Percentiles rank a stretch among this genome's conserved stretches.
These are phyloP conservation scores for Bjerkandera adusta DNA, from an alignment of 1,284 basidiomycete species.

Conservation along the genomic window DNA sequence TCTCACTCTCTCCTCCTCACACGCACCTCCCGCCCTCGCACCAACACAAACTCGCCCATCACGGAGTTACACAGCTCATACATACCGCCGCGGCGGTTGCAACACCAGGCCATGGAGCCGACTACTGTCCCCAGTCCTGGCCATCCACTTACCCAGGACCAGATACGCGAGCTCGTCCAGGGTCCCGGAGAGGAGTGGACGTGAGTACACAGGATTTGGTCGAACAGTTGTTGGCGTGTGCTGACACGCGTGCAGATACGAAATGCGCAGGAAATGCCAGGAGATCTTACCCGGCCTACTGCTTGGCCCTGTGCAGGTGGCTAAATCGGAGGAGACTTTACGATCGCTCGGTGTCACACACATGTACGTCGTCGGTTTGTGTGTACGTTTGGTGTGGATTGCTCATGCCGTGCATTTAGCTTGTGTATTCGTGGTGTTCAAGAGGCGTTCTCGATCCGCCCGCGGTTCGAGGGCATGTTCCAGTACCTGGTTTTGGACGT, in stretches of 20 bases:
- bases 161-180: slow-evolving; percentile 63
- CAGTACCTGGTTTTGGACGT: slow-evolving; percentile 83
- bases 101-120: no score
- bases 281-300: slow-evolving; percentile 84
- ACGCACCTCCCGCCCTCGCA: no score
- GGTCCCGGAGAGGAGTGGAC: slow-evolving; percentile 80
- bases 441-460: slow-evolving; percentile 84
- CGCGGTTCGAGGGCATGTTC: slow-evolving; percentile 83
- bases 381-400: neutral
- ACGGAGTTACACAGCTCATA: no score
- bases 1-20: no score
- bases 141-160: slow-evolving; percentile 40
- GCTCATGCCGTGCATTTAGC: neutral
- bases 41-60: no score
- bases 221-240: neutral
- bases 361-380: slow-evolving; percentile 59
- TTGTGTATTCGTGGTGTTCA: slow-evolving; percentile 84
- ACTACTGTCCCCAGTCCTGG: no score
- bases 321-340: slow-evolving; percentile 74
- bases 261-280: slow-evolving; percentile 93
- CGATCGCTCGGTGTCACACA: slow-evolving; percentile 74
- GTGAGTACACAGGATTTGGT: slow-evolving; percentile 43
- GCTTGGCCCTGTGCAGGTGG: slow-evolving; percentile 87
- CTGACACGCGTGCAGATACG: slow-evolving; percentile 71
- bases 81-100: no score